These are phyloP conservation scores for Astragalus membranaceus DNA, from an alignment of 306 rosid genomes.

Conservation along the genomic window DNA sequence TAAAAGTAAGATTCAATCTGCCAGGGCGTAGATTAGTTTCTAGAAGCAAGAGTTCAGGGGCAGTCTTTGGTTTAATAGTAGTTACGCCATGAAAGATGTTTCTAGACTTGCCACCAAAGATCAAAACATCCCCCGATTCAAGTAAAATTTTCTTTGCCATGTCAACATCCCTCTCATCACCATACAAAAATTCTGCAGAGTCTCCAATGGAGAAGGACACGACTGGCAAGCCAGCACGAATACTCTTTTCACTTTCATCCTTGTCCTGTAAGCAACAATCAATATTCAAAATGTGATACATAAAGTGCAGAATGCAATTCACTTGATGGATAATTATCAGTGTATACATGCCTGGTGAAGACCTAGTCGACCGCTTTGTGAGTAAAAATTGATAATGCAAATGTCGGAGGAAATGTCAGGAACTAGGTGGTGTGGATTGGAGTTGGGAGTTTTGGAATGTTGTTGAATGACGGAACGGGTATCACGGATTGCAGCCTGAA, in stretches of 20 bases:
- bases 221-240: slow-evolving; percentile 40
- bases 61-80: slow-evolving; percentile 33
- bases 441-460: background rate
- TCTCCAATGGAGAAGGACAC: slow-evolving; percentile 90
- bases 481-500: slow-evolving; percentile 37
- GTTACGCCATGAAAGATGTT: slow-evolving; percentile 63
- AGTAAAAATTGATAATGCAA: slow-evolving; percentile 71
- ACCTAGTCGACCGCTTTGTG: slow-evolving; percentile 53
- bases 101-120: slow-evolving; percentile 77
- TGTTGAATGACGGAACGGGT: slow-evolving; percentile 23
- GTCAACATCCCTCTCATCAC: slow-evolving; percentile 39
- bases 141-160: slow-evolving; percentile 34
- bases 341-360: slow-evolving; percentile 60
- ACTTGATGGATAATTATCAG: too few species aligned
- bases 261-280: slow-evolving; percentile 43
- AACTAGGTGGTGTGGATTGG: slow-evolving; percentile 14
- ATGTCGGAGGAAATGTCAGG: slow-evolving; percentile 48
- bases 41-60: slow-evolving; percentile 40
- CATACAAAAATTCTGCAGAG: slow-evolving; percentile 56
- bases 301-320: background rate
- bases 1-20: slow-evolving; percentile 75
- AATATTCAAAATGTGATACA: background rate
- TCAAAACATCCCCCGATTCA: slow-evolving; percentile 74
- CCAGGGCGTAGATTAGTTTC: slow-evolving; percentile 50
- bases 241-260: slow-evolving; percentile 60